Percentiles rank a stretch among this genome's conserved stretches.
Evolutionary conservation across 345 rosid species (phyloP).

Genomic region (Leavenworthia alabamica): DNA sequence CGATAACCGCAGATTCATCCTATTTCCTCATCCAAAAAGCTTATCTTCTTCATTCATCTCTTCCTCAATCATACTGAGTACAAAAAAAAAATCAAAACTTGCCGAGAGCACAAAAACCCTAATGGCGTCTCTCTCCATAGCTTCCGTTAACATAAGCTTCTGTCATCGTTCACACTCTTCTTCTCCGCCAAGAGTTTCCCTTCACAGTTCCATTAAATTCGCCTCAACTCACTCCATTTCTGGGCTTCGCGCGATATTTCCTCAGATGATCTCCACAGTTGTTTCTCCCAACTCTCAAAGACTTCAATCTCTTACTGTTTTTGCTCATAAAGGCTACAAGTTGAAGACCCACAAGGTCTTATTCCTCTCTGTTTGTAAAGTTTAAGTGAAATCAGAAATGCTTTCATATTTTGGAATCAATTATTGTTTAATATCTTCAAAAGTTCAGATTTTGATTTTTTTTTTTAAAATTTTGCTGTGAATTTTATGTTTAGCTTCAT

Average conservation of each 20-base stretch:
- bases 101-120: conserved; percentile 30
- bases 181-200: conserved; percentile 20
- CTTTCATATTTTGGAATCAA: too few relatives aligned
- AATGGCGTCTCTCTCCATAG: conserved; percentile 55
- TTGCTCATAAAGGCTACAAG: conserved; percentile 84
- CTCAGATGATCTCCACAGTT: conserved; percentile 25
- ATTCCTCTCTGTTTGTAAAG: too few relatives aligned
- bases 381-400: too few relatives aligned
- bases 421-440: too few relatives aligned
- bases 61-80: neutral
- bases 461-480: too few relatives aligned
- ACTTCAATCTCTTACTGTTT: conserved; percentile 48
- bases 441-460: too few relatives aligned
- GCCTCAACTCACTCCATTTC: conserved; percentile 46
- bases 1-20: neutral
- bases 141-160: conserved; percentile 37
- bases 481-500: too few relatives aligned
- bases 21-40: conserved; percentile 7
- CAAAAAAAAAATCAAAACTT: neutral
- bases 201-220: conserved; percentile 37
- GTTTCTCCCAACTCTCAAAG: conserved; percentile 31
- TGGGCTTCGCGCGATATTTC: conserved; percentile 38
- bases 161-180: conserved; percentile 27
- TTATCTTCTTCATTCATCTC: conserved; percentile 17
- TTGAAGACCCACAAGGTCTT: conserved; percentile 94